A percentile compares a stretch with the other conserved stretches of the same genome.
These are phyloP conservation scores for Silene noctiflora DNA, from an alignment of 179 eudicot species.

Conservation along the genomic window DNA sequence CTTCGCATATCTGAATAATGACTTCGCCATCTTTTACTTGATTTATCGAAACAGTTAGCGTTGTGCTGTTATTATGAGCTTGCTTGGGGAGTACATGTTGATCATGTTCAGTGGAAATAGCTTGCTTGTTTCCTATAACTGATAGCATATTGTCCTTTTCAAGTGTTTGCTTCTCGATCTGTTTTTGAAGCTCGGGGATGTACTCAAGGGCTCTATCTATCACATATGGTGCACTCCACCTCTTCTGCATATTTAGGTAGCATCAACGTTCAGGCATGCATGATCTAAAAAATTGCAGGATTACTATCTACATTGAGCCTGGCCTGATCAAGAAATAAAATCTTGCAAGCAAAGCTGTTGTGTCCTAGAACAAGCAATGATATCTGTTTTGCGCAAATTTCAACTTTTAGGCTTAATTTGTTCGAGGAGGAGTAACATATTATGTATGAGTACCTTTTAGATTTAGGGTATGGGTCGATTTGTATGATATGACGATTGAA, in stretches of 20 bases:
- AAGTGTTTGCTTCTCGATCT: constrained; percentile 33
- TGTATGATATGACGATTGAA: too few species aligned
- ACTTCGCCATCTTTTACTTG: constrained; percentile 37
- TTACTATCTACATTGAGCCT: neutral
- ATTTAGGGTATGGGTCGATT: too few species aligned
- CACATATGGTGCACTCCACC: constrained; percentile 49
- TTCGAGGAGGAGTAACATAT: too few species aligned
- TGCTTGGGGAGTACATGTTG: neutral
- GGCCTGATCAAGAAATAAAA: too few species aligned
- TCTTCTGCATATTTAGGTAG: constrained; percentile 34
- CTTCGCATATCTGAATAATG: constrained; percentile 45
- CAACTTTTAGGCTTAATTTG: too few species aligned
- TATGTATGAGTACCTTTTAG: too few species aligned
- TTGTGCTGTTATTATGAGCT: neutral
- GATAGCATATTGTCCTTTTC: constrained; percentile 30
- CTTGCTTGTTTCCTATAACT: constrained; percentile 25
- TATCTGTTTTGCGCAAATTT: too few species aligned
- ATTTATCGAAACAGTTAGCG: constrained; percentile 35
- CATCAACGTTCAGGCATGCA: neutral
- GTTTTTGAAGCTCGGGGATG: constrained; percentile 48
- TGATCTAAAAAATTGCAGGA: too few species aligned
- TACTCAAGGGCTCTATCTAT: constrained; percentile 49
- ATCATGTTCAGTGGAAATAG: constrained; percentile 4
- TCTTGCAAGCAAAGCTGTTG: too few species aligned
- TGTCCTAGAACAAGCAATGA: too few species aligned